phyloP scores from a whole-genome alignment of 345 rosid genomes.

The Excoecaria cochinchinensis region DNA sequence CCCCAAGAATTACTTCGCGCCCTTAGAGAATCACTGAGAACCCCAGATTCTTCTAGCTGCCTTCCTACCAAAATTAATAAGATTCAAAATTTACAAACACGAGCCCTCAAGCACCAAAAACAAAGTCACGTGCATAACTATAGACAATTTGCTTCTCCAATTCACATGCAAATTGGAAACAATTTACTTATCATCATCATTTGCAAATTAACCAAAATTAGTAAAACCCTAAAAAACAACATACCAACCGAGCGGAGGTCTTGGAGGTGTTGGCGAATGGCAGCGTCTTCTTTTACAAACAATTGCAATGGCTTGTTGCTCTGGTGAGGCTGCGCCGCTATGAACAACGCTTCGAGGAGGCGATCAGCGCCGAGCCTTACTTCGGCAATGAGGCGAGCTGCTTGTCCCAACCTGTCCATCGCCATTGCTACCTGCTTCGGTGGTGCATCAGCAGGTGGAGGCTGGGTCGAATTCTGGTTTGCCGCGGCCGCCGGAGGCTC shows the following conservation, averaged over 20 bases:
- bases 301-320: slow-evolving; percentile 55
- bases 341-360: slow-evolving; percentile 80
- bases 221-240: background rate
- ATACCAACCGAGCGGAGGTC: slow-evolving; percentile 75
- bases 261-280: slow-evolving; percentile 84
- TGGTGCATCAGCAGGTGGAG: slow-evolving; percentile 63
- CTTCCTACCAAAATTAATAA: slow-evolving; percentile 49
- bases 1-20: slow-evolving; percentile 89
- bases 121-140: background rate
- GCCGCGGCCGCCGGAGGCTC: slow-evolving; percentile 26
- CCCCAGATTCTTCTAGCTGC: slow-evolving; percentile 87
- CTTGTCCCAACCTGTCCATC: slow-evolving; percentile 86
- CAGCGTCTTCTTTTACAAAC: slow-evolving; percentile 66
- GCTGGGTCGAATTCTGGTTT: slow-evolving; percentile 27
- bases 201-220: no score
- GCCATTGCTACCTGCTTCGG: slow-evolving; percentile 95
- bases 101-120: background rate
- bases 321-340: slow-evolving; percentile 66
- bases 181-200: background rate
- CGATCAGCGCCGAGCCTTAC: slow-evolving; percentile 89
- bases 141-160: background rate
- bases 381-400: slow-evolving; percentile 84
- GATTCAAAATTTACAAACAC: slow-evolving; percentile 2
- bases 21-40: slow-evolving; percentile 68
- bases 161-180: background rate